Conservation (phyloP, 2,329 filamentous ascomycete species). For the Colletotrichum destructivum region DNA sequence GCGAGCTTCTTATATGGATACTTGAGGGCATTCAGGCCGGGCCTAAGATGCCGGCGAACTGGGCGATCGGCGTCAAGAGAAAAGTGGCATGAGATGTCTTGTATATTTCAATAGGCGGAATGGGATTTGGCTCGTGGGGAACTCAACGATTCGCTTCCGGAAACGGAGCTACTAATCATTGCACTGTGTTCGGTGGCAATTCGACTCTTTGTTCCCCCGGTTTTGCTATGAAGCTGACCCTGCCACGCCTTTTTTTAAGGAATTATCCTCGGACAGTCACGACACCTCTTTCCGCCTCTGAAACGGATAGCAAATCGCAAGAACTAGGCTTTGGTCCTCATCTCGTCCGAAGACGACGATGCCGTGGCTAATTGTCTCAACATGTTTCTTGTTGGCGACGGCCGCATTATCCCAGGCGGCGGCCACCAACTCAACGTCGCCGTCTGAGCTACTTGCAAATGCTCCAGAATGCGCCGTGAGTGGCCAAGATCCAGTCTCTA, state of each 20-base stretch:
- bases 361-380: neutral
- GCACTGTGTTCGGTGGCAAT: neutral
- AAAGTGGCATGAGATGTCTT: neutral
- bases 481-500: neutral
- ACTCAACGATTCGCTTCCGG: neutral
- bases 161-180: neutral
- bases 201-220: neutral
- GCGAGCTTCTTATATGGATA: too few relatives aligned
- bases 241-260: neutral
- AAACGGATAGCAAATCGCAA: neutral
- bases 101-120: neutral
- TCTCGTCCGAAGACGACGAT: neutral
- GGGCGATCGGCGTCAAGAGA: neutral
- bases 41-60: too few relatives aligned
- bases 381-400: neutral
- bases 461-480: conserved; percentile 35
- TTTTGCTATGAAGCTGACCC: neutral
- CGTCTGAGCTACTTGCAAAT: neutral
- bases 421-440: neutral
- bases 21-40: too few relatives aligned
- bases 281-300: neutral
- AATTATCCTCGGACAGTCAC: neutral
- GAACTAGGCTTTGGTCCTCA: neutral
- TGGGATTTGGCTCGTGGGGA: neutral
- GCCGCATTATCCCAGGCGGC: neutral